Conservation (phyloP, 2,329 filamentous ascomycete species). For the Curvularia verruculosa region DNA sequence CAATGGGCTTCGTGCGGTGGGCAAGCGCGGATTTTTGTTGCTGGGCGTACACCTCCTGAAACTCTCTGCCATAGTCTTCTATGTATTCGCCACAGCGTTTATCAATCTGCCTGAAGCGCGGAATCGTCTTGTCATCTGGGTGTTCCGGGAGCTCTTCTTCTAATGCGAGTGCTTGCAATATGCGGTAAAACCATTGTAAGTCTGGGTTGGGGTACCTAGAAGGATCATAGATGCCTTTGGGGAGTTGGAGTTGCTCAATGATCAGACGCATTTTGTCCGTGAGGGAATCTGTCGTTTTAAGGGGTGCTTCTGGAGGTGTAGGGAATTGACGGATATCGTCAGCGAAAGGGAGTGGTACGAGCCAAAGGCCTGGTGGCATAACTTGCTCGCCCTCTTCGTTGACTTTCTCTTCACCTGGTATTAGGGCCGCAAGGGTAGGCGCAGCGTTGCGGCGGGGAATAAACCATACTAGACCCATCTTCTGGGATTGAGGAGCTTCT, state of each 20-base stretch:
- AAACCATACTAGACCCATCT: constrained; percentile 88
- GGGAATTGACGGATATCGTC: constrained; percentile 84
- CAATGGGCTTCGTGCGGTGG: constrained; percentile 48
- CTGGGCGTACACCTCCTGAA: constrained; percentile 64
- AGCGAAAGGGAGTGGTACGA: constrained; percentile 84
- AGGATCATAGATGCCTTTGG: constrained; percentile 83
- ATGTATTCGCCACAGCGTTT: constrained; percentile 82
- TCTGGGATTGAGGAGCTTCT: constrained; percentile 80
- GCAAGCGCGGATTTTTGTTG: constrained; percentile 50
- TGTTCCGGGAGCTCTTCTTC: constrained; percentile 85
- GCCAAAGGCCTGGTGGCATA: constrained; percentile 84
- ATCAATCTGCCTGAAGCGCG: constrained; percentile 84
- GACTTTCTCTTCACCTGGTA: constrained; percentile 72
- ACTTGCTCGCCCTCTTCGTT: constrained; percentile 70
- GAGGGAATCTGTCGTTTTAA: constrained; percentile 66
- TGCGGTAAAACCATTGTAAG: constrained; percentile 96
- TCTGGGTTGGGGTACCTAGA: constrained; percentile 88
- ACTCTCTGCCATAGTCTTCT: constrained; percentile 73
- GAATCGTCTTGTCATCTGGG: constrained; percentile 78
- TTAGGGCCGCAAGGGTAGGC: constrained; percentile 78
- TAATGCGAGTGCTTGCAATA: constrained; percentile 86
- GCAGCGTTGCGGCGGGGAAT: constrained; percentile 80
- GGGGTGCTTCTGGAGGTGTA: constrained; percentile 59
- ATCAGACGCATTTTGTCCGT: constrained; percentile 82
- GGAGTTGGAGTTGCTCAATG: constrained; percentile 85